Conservation (phyloP, 768 basidiomycete genomes). For the Boletus barrowsii region DNA sequence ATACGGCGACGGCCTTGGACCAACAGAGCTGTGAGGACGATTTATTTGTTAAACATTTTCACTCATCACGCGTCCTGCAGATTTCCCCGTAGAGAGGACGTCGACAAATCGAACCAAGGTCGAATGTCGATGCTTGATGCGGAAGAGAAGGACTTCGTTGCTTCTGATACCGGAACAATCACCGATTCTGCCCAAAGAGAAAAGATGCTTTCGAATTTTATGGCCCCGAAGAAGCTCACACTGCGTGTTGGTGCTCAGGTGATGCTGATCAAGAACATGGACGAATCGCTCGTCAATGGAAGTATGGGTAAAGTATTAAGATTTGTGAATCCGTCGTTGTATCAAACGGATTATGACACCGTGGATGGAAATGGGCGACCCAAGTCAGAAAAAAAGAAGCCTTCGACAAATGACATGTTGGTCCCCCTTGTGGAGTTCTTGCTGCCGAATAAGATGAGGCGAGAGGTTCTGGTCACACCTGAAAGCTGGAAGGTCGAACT, state of each 20-base stretch:
- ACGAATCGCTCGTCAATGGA: conserved; percentile 90
- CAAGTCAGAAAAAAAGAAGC: conserved; percentile 31
- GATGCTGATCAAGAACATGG: conserved; percentile 94
- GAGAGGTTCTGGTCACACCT: conserved; percentile 57
- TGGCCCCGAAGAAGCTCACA: conserved; percentile 71
- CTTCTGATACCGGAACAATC: conserved; percentile 64
- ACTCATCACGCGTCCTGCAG: conserved; percentile 37
- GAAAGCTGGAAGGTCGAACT: conserved; percentile 87
- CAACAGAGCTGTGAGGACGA: conserved; percentile 80
- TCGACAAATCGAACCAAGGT: conserved; percentile 74
- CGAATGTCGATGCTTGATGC: conserved; percentile 64
- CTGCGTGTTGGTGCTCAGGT: conserved; percentile 84
- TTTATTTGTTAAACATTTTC: not conserved
- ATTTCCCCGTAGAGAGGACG: conserved; percentile 90
- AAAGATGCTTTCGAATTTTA: conserved; percentile 85
- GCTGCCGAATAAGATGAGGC: conserved; percentile 52
- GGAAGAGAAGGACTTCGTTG: conserved; percentile 48
- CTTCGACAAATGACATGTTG: conserved; percentile 32
- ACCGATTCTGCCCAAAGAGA: conserved; percentile 54
- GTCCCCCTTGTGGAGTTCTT: conserved; percentile 81
- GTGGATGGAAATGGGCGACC: conserved; percentile 33
- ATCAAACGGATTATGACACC: conserved; percentile 43
- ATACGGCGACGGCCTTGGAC: conserved; percentile 78
- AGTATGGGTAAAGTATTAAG: conserved; percentile 82
- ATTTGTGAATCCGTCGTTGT: conserved; percentile 58